Evolutionary conservation across 1,284 basidiomycete genomes (phyloP).

Genomic region (Apiotrichum montevideense): DNA sequence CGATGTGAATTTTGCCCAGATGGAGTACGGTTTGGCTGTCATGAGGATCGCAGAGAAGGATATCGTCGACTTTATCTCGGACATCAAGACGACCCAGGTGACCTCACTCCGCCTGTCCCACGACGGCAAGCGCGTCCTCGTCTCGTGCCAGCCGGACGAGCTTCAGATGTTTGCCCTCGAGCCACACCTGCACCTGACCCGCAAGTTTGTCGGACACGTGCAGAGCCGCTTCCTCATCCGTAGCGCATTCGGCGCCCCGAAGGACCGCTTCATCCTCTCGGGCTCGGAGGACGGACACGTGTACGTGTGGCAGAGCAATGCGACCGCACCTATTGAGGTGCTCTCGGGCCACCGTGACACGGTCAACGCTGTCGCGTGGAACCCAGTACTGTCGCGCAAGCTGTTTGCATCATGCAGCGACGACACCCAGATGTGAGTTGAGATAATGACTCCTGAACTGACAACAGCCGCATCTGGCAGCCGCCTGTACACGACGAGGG

Average conservation of each 20-base stretch:
- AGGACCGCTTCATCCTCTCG: constrained; percentile 82
- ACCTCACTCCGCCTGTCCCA: constrained; percentile 82
- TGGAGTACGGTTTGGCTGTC: constrained; percentile 36
- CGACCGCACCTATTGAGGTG: constrained; percentile 71
- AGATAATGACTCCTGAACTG: not conserved
- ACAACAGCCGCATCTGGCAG: constrained; percentile 17
- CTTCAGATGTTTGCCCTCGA: constrained; percentile 79
- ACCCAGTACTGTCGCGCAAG: constrained; percentile 65
- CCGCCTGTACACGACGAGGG: constrained; percentile 1
- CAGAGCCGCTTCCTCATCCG: constrained; percentile 79
- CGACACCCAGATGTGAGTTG: constrained; percentile 61
- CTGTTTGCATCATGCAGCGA: constrained; percentile 94
- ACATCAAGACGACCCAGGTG: constrained; percentile 49
- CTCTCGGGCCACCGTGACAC: constrained; percentile 77
- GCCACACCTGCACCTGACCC: constrained; percentile 57
- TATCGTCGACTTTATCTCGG: constrained; percentile 30
- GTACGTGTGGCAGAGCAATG: constrained; percentile 92
- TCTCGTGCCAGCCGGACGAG: constrained; percentile 83
- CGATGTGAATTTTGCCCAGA: constrained; percentile 24
- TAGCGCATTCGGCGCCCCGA: constrained; percentile 88
- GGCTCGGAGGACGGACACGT: constrained; percentile 92
- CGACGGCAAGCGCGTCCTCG: constrained; percentile 78
- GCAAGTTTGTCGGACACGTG: constrained; percentile 73
- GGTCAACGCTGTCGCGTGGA: constrained; percentile 96
- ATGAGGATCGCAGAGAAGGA: constrained; percentile 34